Evolutionary conservation across 1,284 basidiomycete species (phyloP).

Genomic region (Trametes versicolor): DNA sequence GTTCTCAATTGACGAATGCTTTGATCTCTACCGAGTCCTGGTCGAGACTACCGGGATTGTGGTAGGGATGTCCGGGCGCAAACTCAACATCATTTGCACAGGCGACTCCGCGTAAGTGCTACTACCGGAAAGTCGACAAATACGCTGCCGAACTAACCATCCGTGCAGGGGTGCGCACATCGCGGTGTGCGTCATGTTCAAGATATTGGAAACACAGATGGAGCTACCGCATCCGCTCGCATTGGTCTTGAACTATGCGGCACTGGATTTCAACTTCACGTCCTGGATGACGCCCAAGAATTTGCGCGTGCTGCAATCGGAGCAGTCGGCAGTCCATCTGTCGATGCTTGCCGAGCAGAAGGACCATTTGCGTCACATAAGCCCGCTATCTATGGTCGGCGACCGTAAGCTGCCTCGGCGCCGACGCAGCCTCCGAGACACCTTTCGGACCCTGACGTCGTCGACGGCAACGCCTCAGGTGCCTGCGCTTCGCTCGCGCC

Average conservation of each 20-base stretch:
- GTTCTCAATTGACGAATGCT: conserved; percentile 94
- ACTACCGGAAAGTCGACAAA: conserved; percentile 10
- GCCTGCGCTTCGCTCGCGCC: conserved; percentile 35
- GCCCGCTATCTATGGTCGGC: conserved; percentile 88
- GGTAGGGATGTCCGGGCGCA: conserved; percentile 87
- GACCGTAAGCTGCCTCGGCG: conserved; percentile 61
- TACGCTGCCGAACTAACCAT: conserved; percentile 18
- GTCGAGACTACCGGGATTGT: conserved; percentile 82
- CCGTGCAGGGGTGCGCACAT: conserved; percentile 82
- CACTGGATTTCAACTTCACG: conserved; percentile 95
- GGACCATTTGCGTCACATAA: conserved; percentile 88
- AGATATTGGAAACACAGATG: conserved; percentile 78
- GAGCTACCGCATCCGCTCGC: conserved; percentile 74
- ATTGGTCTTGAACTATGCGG: conserved; percentile 85
- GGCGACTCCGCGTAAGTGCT: conserved; percentile 92
- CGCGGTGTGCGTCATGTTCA: conserved; percentile 84
- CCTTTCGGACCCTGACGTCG: conserved; percentile 39
- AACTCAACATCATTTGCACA: conserved; percentile 79
- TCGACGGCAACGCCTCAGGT: conserved; percentile 36
- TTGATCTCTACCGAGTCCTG: conserved; percentile 88
- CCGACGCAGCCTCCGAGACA: conserved; percentile 66
- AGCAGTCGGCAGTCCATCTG: conserved; percentile 82
- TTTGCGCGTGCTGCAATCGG: conserved; percentile 82
- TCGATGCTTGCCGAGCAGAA: conserved; percentile 82
- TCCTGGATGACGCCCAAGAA: conserved; percentile 97